Evolutionary conservation across 331 rosid species (phyloP).

Genomic region (Telfairia occidentalis): DNA sequence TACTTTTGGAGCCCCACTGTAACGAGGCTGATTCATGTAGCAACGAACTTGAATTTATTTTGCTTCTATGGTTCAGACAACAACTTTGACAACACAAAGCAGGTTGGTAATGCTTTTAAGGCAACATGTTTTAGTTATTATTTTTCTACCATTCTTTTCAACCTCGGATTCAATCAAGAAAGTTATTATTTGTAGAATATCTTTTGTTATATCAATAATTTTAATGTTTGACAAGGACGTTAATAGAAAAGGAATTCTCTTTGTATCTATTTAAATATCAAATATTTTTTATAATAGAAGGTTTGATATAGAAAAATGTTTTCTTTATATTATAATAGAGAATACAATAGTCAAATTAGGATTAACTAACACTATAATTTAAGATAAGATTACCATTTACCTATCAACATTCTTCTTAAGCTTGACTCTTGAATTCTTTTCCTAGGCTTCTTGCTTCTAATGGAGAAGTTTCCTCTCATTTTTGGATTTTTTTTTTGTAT

Average conservation of each 20-base stretch:
- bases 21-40: too few species aligned
- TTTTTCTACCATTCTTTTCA: slow-evolving; percentile 10
- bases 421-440: neutral
- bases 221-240: slow-evolving; percentile 1
- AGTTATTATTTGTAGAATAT: slow-evolving; percentile 1
- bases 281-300: neutral
- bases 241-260: neutral
- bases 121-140: slow-evolving; percentile 7
- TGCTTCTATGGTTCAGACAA: slow-evolving; percentile 28
- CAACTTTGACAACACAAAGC: slow-evolving; percentile 28
- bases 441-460: neutral
- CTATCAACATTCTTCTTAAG: neutral
- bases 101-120: slow-evolving; percentile 33
- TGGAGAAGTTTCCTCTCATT: too few species aligned
- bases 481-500: neutral
- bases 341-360: neutral
- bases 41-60: slow-evolving; percentile 33
- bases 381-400: neutral
- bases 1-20: slow-evolving; percentile 43
- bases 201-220: neutral
- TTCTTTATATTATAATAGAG: neutral
- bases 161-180: slow-evolving; percentile 1
- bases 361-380: neutral
- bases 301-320: neutral
- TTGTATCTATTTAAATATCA: neutral